Base-by-base conservation (phyloP, 805 yeast genomes). In the Tetrapisispora nanseiensis region DNA sequence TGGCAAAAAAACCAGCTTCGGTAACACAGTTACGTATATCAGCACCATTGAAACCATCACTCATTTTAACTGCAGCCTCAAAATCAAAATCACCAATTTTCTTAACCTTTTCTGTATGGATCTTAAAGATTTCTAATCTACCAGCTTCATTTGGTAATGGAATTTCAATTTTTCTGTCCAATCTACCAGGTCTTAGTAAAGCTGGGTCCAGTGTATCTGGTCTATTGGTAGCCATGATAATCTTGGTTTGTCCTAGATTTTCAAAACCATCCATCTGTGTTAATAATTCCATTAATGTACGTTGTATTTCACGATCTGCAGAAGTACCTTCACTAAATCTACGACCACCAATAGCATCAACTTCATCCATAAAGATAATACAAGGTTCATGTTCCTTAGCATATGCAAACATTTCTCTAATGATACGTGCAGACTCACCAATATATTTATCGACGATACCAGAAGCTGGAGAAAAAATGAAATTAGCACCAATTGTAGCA, bases 211-310 rank as follows among this genome's bases (percentile, higher is more conserved):
- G 72, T 11, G 97, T 92, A 61, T 90, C 98, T 10, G 98, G 98
- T 68, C 98, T 78, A 66, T 90, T 90, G n/a, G 98, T 90, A 27
- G 98, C 98, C 98, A 90, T 90, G 57, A 90, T 90, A 41, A 90
- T 87, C 68, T 90, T 90, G 2, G 98, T 90, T 65, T 87, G 95
- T 22, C 98, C 98, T 57, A 90, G 73, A 45, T 86, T 83, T 63
- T 90, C 97, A 63, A 90, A 90, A 46, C 98, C 98, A 64, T 90
- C 98, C 97, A 90, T 89, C 67, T 92, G 97, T 61, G 90, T 90
- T 55, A 90, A 75, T 59, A 90, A 71, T 67, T 90, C 98, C 97
- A 90, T 89, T 60, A 90, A 72, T 3, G 97, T 90, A 69, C 98
- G 82, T 70, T 90, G 98, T 60, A 90, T 90, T 66, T 90, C 98